Evolutionary conservation across 306 rosid genomes (phyloP), one percentile per base, ranked within the genome.

Genomic region (Hippophae gyantsensis): DNA sequence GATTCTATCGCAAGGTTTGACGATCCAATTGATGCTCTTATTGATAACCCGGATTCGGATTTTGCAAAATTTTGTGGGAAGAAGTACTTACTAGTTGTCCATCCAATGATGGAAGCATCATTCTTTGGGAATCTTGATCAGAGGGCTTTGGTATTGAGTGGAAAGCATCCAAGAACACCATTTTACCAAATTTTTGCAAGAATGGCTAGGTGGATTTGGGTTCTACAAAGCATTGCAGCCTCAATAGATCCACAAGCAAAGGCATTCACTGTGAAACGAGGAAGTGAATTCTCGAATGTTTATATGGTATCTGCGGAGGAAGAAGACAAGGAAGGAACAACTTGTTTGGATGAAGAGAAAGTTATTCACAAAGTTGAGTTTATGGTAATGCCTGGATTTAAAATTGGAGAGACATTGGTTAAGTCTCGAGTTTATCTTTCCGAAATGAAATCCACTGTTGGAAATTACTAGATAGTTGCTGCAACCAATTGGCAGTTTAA

Each of bases 121-220:
- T 90, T 87, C 77, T 90, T 84, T 38, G 87, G 94, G 48, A 87
- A 82, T 71, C 77, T 76, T 67, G 89, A 87, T 71, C 85, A 90
- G 64, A 74, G 84, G 65, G 70, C 64, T 6, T 78, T 84, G 10
- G 40, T 87, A 62, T 44, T 54, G 73, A 67, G 69, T 9, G 87
- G 89, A 14, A 82, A 65, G 83, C 94, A 86, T 58, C 97, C 97
- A 12, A 79, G 90, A 65, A 90, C 97, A 0, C 70, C 81, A 13
- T 90, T 90, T 79, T 90, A 84, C 79, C 89, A 82, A 48, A 69
- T 81, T 61, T 90, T 86, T 64, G 87, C 81, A 0, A 85, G 71
- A 75, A 81, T 87, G 94, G 95, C 90, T 9, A 87, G 73, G 83
- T 81, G 82, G 86, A 55, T 87, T 66, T 90, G 95, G 97, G 72